phyloP scores from a whole-genome alignment of 1,284 basidiomycete species.

The Apiotrichum gracile region DNA sequence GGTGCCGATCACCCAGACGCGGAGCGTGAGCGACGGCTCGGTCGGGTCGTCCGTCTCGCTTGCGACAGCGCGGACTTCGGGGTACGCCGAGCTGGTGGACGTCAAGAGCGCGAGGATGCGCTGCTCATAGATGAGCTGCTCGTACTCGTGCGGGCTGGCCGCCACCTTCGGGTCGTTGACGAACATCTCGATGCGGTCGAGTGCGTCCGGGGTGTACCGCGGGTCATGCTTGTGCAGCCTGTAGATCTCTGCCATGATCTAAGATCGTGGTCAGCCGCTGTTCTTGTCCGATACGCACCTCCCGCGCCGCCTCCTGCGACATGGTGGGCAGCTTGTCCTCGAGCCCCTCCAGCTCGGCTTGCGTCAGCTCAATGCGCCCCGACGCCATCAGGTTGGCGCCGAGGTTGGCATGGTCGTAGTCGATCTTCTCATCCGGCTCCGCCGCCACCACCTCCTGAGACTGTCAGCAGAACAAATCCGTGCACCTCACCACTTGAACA shows the following conservation, averaged over 20 bases:
- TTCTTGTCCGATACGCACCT: no score
- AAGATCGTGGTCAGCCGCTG: no score
- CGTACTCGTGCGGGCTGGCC: slow-evolving; percentile 7
- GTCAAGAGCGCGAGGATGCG: slow-evolving; percentile 36
- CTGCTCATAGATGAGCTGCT: slow-evolving; percentile 21
- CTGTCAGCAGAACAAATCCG: no score
- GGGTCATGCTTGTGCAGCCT: slow-evolving; percentile 10
- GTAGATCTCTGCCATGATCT: not conserved
- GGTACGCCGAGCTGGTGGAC: slow-evolving; percentile 64
- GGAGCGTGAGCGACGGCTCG: slow-evolving; percentile 76
- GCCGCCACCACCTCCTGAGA: no score
- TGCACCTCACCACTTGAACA: no score
- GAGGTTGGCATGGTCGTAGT: no score
- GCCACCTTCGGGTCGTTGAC: slow-evolving; percentile 1
- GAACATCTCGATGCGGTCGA: slow-evolving; percentile 8
- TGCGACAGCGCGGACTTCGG: slow-evolving; percentile 81
- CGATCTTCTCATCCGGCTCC: no score
- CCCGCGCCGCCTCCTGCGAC: no score
- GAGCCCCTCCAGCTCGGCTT: no score
- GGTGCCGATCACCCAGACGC: slow-evolving; percentile 64
- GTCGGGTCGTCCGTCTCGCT: slow-evolving; percentile 68
- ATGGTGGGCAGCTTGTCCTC: no score
- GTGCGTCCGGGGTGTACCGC: slow-evolving; percentile 7
- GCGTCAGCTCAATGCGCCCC: no score
- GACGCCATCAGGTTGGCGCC: no score